These are phyloP conservation scores for Malus sylvestris DNA, from an alignment of 306 rosid genomes.

Conservation along the genomic window DNA sequence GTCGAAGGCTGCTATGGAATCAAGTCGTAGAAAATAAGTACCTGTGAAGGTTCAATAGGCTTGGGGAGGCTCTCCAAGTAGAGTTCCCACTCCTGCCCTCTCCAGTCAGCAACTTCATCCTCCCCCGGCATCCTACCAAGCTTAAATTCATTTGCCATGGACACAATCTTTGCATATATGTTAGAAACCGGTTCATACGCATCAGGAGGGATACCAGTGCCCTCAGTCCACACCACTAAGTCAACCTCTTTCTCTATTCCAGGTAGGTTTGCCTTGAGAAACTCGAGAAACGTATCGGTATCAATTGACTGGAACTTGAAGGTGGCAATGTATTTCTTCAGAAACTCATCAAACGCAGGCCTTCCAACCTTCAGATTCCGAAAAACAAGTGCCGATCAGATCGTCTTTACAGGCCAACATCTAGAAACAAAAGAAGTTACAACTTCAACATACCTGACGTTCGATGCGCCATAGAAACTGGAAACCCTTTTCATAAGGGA, in stretches of 20 bases:
- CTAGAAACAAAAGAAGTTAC: neutral
- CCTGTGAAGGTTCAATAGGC: constrained; percentile 74
- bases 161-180: constrained; percentile 47
- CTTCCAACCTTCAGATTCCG: constrained; percentile 54
- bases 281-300: constrained; percentile 70
- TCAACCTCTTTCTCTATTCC: constrained; percentile 80
- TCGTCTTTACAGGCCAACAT: neutral
- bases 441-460: constrained; percentile 49
- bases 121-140: constrained; percentile 76
- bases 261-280: constrained; percentile 72
- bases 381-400: neutral
- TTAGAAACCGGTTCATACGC: constrained; percentile 81
- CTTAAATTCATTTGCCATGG: constrained; percentile 61
- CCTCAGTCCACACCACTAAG: constrained; percentile 76
- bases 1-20: neutral
- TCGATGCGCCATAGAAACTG: constrained; percentile 93
- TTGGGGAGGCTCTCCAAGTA: constrained; percentile 85
- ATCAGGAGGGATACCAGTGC: constrained; percentile 91
- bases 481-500: constrained; percentile 96
- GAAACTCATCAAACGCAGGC: constrained; percentile 72
- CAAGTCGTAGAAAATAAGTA: constrained; percentile 10
- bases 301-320: constrained; percentile 87
- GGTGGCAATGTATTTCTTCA: constrained; percentile 74
- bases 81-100: constrained; percentile 94
- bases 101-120: constrained; percentile 89